Base-by-base conservation (phyloP, 2,329 filamentous ascomycete species). In the Chrysosporium keratinophilum region DNA sequence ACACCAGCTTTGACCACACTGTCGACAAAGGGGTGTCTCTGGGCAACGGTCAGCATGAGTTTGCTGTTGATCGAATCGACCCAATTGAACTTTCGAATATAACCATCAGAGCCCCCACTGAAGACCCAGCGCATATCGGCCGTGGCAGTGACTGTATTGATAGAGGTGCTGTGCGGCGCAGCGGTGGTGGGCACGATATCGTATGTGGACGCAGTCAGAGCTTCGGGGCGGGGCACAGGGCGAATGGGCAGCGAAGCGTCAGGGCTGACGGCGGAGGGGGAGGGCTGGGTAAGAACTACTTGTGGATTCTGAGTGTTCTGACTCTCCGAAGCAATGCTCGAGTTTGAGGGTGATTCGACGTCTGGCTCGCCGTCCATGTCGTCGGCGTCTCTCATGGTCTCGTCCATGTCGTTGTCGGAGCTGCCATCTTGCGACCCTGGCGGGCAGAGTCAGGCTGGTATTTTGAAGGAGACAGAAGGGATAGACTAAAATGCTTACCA, bases 131-230 rank as follows among this genome's bases (percentile, higher is more conserved):
- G 81, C 76, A 96, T 84, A 68, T 98, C 93, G 1, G 89, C 90
- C 0, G 93, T 98, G 33, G 93, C 84, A 20, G 89, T 83, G 55
- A 98, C 80, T 9, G 89, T 85, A 66, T 98, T 98, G 70, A 98
- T 88, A 51, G 89, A 96, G 2, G 93, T 98, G 58, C 88, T 87
- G 68, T 96, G 90, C 0, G 93, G 93, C 2, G 93, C 93, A 1
- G 93, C 93, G 73, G 97, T 97, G 19, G 93, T 97, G 1, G 93
- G 93, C 1, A 95, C 85, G 56, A 98, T 95, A 67, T 98, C 93
- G 74, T 97, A 98, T 1, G 85, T 80, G 40, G 78, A 74, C 12
- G 93, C 91, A 1, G 78, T 84, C 48, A 95, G 73, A n/a, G 83
- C 86, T 64, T 95, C 89, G 10, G 83, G 77, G 0, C 87, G 81